phyloP scores from a whole-genome alignment of 2,329 filamentous ascomycete genomes.

The Pseudogymnoascus sp. region DNA sequence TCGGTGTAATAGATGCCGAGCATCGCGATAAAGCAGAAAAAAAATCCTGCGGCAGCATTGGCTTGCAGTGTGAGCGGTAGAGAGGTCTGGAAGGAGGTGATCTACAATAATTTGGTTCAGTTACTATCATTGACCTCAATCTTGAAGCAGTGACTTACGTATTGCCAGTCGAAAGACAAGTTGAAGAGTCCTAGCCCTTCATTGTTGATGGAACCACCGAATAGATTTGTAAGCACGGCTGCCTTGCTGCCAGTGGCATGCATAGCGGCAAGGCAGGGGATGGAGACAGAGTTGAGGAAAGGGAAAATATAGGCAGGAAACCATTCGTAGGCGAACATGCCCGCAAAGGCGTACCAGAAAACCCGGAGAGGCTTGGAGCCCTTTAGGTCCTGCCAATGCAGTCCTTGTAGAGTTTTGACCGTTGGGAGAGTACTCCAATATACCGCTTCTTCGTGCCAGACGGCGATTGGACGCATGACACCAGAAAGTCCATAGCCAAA shows the following conservation, averaged over 20 bases:
- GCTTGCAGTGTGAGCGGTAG: conserved; percentile 44
- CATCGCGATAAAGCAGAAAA: conserved; percentile 44
- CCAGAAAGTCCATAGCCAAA: conserved; percentile 44
- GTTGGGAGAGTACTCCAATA: conserved; percentile 36
- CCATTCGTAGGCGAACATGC: conserved; percentile 41
- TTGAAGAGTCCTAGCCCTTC: conserved; percentile 38
- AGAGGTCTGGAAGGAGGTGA: conserved; percentile 46
- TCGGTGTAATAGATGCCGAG: conserved; percentile 38
- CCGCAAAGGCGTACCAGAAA: conserved; percentile 36
- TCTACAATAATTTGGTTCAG: conserved; percentile 30
- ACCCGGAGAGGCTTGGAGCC: conserved; percentile 34
- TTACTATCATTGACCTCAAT: background rate
- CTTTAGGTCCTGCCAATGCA: conserved; percentile 33
- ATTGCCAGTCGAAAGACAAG: conserved; percentile 39
- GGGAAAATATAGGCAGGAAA: conserved; percentile 42
- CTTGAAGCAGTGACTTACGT: conserved; percentile 32
- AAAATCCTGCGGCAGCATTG: conserved; percentile 39
- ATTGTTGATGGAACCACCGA: conserved; percentile 40
- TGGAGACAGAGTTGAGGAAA: conserved; percentile 34
- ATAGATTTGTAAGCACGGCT: conserved; percentile 39
- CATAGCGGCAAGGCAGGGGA: conserved; percentile 40
- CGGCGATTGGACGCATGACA: conserved; percentile 37
- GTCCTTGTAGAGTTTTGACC: conserved; percentile 33
- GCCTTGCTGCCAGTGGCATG: conserved; percentile 39
- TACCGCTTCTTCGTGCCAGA: conserved; percentile 43